phyloP scores from a whole-genome alignment of 2,329 filamentous ascomycete genomes.

The Curvularia lunata region DNA sequence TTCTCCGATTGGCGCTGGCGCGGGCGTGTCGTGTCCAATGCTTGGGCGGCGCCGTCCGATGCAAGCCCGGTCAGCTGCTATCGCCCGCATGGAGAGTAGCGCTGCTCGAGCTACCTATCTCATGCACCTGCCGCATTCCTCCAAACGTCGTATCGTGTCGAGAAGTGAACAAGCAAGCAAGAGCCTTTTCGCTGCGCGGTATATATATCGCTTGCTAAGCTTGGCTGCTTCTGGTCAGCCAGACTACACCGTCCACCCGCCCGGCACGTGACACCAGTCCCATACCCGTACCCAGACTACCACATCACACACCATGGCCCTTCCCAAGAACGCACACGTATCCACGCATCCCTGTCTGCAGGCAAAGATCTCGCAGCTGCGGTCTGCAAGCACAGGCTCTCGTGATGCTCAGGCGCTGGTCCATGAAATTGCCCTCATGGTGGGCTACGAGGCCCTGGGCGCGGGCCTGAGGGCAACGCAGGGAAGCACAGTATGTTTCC shows the following conservation, averaged over 20 bases:
- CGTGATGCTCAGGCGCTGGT: conserved; percentile 81
- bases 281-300: background rate
- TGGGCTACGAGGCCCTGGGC: conserved; percentile 81
- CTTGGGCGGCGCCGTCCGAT: conserved; percentile 18
- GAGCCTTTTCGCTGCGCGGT: background rate
- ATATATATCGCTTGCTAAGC: conserved; percentile 1
- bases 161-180: conserved; percentile 9
- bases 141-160: background rate
- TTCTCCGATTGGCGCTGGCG: conserved; percentile 17
- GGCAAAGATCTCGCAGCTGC: conserved; percentile 88
- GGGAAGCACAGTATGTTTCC: conserved; percentile 67
- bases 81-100: conserved; percentile 14
- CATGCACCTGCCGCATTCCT: conserved; percentile 20
- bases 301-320: conserved; percentile 34
- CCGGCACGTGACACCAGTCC: background rate
- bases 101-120: conserved; percentile 9
- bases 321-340: conserved; percentile 70
- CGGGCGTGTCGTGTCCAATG: conserved; percentile 7
- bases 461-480: conserved; percentile 63
- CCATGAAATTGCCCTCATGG: conserved; percentile 82
- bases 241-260: background rate
- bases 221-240: background rate
- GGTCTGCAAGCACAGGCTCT: conserved; percentile 72
- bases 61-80: conserved; percentile 8
- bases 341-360: conserved; percentile 84